Conservation (phyloP, 2,329 filamentous ascomycete species). For the Fusarium sp. region DNA sequence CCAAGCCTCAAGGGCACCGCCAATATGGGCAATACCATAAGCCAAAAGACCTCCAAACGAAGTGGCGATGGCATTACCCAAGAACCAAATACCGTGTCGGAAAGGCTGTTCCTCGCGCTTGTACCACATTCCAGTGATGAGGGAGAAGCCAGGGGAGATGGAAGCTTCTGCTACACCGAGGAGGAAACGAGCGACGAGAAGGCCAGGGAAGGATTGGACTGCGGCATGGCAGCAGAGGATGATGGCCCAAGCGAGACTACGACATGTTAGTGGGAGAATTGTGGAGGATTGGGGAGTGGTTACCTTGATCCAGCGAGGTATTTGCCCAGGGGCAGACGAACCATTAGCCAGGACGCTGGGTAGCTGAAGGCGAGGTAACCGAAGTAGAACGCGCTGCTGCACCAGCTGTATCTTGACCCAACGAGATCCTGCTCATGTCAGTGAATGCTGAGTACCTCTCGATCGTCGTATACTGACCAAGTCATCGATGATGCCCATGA, state of each 20-base stretch:
- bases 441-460: fast-evolving
- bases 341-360: constrained; percentile 37
- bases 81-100: constrained; percentile 38
- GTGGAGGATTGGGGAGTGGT: fast-evolving
- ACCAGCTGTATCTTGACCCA: constrained; percentile 35
- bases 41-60: constrained; percentile 34
- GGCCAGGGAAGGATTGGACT: constrained; percentile 24
- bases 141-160: constrained; percentile 34
- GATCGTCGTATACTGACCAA: not conserved
- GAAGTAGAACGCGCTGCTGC: constrained; percentile 37
- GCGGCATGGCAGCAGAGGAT: constrained; percentile 34
- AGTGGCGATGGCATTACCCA: constrained; percentile 35
- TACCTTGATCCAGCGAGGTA: constrained; percentile 33
- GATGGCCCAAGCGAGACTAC: constrained; percentile 28
- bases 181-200: constrained; percentile 32
- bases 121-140: constrained; percentile 42
- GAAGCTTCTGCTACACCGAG: constrained; percentile 38
- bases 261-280: not conserved
- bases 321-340: constrained; percentile 31
- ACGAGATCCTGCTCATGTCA: constrained; percentile 17
- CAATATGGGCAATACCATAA: constrained; percentile 36
- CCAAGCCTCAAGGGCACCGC: constrained; percentile 24
- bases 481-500: constrained; percentile 39
- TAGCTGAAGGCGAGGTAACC: constrained; percentile 39
- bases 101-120: constrained; percentile 37